phyloP scores from a whole-genome alignment of 1,139 yeast genomes.

The Lodderomyces margitis region DNA sequence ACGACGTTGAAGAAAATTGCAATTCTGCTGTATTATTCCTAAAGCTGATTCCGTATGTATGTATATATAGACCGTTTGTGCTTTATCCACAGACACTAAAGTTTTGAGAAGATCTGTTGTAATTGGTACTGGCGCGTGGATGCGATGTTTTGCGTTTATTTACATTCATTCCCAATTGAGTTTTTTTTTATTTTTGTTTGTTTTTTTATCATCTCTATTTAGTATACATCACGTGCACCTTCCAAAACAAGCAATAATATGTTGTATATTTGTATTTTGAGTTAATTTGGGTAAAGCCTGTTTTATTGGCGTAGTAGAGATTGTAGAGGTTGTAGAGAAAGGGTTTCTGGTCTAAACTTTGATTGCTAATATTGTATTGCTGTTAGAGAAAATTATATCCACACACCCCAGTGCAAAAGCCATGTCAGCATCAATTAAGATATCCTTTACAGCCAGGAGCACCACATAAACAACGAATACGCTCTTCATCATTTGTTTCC shows the following conservation, averaged over 20 bases:
- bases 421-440: conserved; percentile 56
- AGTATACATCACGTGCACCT: conserved; percentile 5
- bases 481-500: conserved; percentile 84
- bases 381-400: not conserved
- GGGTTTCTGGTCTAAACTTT: not conserved
- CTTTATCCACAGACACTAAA: not conserved
- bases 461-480: conserved; percentile 92
- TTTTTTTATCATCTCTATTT: conserved; percentile 1
- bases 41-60: not conserved
- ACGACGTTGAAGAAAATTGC: not conserved
- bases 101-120: conserved; percentile 1
- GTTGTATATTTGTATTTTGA: not conserved
- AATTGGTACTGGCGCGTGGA: conserved; percentile 2
- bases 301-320: too few relatives aligned
- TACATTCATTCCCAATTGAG: conserved; percentile 5
- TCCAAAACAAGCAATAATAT: conserved; percentile 2
- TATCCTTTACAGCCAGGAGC: conserved; percentile 93
- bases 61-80: conserved; percentile 2
- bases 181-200: conserved; percentile 5
- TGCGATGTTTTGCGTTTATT: conserved; percentile 4
- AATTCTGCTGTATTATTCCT: not conserved
- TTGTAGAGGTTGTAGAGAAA: too few relatives aligned
- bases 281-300: not conserved
- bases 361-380: not conserved
- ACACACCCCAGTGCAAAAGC: too few relatives aligned